Evolutionary conservation across 2,329 filamentous ascomycete species (phyloP), one percentile per base, ranked within the genome.

Genomic region (Fusarium clavum): DNA sequence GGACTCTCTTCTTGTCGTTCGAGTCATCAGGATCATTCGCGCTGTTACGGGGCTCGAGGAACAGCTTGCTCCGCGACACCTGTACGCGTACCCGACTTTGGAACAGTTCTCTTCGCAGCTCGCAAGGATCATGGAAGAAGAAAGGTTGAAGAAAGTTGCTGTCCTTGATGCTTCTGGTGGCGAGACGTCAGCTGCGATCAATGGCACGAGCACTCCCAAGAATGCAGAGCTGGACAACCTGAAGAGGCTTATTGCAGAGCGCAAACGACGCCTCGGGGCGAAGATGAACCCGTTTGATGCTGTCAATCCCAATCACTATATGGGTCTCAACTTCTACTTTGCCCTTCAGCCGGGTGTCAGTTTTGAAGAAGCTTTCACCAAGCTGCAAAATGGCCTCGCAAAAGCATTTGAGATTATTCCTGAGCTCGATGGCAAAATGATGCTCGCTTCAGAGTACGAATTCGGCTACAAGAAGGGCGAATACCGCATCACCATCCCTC

Each of bases 301-400:
- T 5, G 57, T 61, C 6, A 61, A 61, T 4, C 59, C 59, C 20
- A 61, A 61, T 30, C 57, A 61, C 9, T 61, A 61, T 4, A 61
- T 61, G 59, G 59, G 59, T 2, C 38, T 61, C 20, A 61, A 61
- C 29, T 61, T 61, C 9, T 61, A 61, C 44, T 61, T 61, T 14
- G 56, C 59, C 9, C 45, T 61, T 16, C 5, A 5, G 1, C 38
- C 38, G 3, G 59, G 38, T 0, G 9, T 61, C 0, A n/a, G 29
- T 5, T 61, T 53, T 1, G 11, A 45, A 1, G 29, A 32, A 4
- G 24, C 24, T 2, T 61, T 53, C 14, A 8, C 3, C 1, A 61
- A 61, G 16, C 2, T 61, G 1, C 56, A 61, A 5, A 59, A 20
- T 6, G 59, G 57, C 1, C 24, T 61, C 11, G 11, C 6, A 4